Evolutionary conservation across 2,329 filamentous ascomycete genomes (phyloP).

Genomic region (Arthrobotrys sinensis): DNA sequence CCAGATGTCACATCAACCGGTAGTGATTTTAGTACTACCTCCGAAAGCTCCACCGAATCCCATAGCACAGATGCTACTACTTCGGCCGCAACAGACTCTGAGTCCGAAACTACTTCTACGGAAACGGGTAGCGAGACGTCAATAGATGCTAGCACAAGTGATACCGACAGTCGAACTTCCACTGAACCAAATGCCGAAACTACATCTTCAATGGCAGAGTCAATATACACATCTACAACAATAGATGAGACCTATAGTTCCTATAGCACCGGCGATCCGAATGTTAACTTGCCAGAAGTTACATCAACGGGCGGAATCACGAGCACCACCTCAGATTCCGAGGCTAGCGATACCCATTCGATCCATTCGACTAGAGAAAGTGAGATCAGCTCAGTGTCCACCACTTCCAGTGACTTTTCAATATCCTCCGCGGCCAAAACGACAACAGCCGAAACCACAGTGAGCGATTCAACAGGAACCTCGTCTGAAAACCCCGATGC

Average conservation of each 20-base stretch:
- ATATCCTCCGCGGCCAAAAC: neutral
- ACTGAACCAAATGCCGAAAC: neutral
- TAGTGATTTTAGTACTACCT: neutral
- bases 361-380: neutral
- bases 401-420: neutral
- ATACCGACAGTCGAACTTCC: neutral
- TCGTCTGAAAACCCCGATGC: neutral
- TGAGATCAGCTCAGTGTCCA: neutral
- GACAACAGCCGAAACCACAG: neutral
- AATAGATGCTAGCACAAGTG: neutral
- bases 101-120: neutral
- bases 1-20: constrained; percentile 6
- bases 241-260: neutral
- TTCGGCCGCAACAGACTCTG: neutral
- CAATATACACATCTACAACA: neutral
- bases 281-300: neutral
- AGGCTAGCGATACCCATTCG: neutral
- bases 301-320: neutral
- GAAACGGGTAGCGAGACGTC: neutral
- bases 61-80: neutral
- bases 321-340: neutral
- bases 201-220: neutral
- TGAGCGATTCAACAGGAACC: neutral
- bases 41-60: neutral
- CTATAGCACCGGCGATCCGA: neutral